Evolutionary conservation across 257 asterid genomes (phyloP), one percentile per base, ranked within the genome.

Genomic region (Osmanthus fragrans): DNA sequence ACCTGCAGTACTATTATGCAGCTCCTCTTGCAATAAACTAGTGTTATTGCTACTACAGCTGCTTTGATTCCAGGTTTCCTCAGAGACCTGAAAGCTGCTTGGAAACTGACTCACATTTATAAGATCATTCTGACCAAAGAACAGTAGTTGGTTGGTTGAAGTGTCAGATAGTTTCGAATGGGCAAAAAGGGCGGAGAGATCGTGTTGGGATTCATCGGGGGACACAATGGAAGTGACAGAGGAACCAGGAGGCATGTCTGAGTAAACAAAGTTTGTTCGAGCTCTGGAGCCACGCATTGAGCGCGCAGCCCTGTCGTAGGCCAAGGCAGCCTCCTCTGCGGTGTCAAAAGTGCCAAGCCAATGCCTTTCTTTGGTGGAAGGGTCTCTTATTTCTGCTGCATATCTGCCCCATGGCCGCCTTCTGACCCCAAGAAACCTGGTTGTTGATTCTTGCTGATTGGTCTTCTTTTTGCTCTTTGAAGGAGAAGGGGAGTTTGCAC

Each of bases 331-430:
- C 79, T 93, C 98, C 83, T 93, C 97, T 0, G 97, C 97, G 0
- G 97, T 93, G 86, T 93, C 97, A 76, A 93, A 93, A 0, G 97
- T 93, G 40, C 97, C 97, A 19, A 93, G 80, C 97, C 97, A 93
- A 66, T 93, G 97, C 74, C 97, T 64, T 78, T 91, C 97, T 79
- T 93, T 93, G 9, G 98, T 93, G 3, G 88, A 79, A 0, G 98
- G 98, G 85, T 93, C 96, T 66, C 98, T 80, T 81, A 93, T 93
- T 79, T 93, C 97, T 1, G 98, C 94, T 0, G 98, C 98, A 54
- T 93, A 93, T 56, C 98, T 56, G 30, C 98, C 98, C 98, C 98
- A 91, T 0, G 98, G 98, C 74, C 98, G 88, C 65, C 97, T 72
- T 49, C 98, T 51, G 1, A 93, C 98, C 0, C 98, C 98, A 0